Base-by-base conservation (phyloP, 768 basidiomycete genomes). In the Ramaria rubella region DNA sequence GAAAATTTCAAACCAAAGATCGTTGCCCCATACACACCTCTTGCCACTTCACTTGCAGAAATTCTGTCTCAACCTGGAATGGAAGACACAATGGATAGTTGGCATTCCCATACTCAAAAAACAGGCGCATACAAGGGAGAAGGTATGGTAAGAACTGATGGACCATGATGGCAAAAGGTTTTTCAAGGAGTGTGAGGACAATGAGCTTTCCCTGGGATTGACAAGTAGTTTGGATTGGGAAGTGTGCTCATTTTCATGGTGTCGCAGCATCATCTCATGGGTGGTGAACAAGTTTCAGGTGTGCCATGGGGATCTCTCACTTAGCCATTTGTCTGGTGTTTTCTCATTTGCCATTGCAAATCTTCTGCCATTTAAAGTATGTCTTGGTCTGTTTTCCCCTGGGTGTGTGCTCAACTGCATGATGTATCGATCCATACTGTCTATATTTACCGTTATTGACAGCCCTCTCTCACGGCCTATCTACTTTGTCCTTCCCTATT, bases 211-310 rank as follows among this genome's bases (percentile, higher is more conserved):
- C 0, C 61, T 72, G 49, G 71, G 66, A 0, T 33, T 71, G 0
- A 64, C 67, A 0, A 55, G 66, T 11, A 68, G 69, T 0, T 51
- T 69, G 15, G 71, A 73, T 34, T 73, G 70, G 69, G 72, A 55
- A n/a, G n/a, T 33, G 67, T 49, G 3, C 27, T 43, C 34, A 36
- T 36, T 36, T 36, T 36, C 34, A 8, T 36, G 17, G 8, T 36
- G 17, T 8, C 34, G 8, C 8, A 36, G 34, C 43, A 9, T 8
- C 23, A n/a, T 45, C 19, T n/a, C 9, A 24, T n/a, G 43, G 8
- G 43, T 45, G 15, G 43, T 7, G 7, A 9, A 8, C 8, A 45
- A 19, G 43, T 45, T 45, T 45, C 43, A 45, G 19, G 43, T 19
- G 19, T 24, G 43, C n/a, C 8, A 19, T 7, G 43, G 43, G 9